phyloP scores from a whole-genome alignment of 148 eudicot species.

The Fagopyrum homotropicum region DNA sequence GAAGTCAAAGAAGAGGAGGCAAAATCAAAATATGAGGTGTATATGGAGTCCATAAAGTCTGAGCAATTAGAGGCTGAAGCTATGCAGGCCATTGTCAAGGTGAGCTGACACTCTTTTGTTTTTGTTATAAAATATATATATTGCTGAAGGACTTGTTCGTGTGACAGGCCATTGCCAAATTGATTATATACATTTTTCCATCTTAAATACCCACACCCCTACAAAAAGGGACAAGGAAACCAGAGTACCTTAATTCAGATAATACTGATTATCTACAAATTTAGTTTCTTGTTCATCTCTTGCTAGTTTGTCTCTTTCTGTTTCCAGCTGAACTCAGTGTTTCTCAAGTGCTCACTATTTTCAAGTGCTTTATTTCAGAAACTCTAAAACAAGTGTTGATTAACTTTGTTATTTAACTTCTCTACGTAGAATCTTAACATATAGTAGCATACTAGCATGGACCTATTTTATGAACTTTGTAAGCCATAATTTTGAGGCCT shows the following conservation, averaged over 20 bases:
- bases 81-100: slow-evolving; percentile 46
- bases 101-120: slow-evolving; percentile 16
- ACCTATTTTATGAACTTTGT: not conserved
- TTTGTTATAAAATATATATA: not conserved
- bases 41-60: slow-evolving; percentile 39
- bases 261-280: not conserved
- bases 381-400: not conserved
- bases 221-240: not conserved
- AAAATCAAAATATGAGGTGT: slow-evolving; percentile 33
- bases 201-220: not conserved
- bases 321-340: not conserved
- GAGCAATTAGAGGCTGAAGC: slow-evolving; percentile 49
- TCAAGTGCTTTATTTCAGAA: not conserved
- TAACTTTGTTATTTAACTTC: not conserved
- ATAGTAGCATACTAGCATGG: not conserved
- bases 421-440: not conserved
- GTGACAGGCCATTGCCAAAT: not conserved
- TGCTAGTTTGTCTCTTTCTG: not conserved
- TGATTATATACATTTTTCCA: not conserved
- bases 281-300: not conserved
- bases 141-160: not conserved
- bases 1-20: slow-evolving; percentile 40
- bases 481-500: not conserved
- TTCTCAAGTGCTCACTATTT: not conserved
- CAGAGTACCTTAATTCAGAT: no score